Evolutionary conservation across 2,329 filamentous ascomycete species (phyloP), one percentile per base, ranked within the genome.

Genomic region (Colletotrichum sp.): DNA sequence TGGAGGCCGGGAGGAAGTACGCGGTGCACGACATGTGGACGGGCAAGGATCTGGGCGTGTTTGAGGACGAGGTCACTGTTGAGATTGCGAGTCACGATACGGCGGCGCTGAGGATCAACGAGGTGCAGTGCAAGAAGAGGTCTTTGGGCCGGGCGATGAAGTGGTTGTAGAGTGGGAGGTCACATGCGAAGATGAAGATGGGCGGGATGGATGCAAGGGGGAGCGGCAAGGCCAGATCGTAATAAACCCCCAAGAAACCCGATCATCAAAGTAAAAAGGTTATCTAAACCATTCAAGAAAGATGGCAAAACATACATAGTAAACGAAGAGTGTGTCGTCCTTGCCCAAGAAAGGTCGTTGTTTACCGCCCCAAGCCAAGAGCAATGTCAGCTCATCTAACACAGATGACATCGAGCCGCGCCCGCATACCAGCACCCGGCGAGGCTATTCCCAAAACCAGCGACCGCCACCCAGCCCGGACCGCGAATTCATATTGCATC

Each of bases 1-100:
- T 89, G 13, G 64, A 76, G 16, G 71, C 69, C 1, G 73, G 75
- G 4, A 79, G 76, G 30, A 78, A 78, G 9, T 88, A 87, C 67
- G 78, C 82, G 3, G 85, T 89, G 2, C 83, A 82, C 5, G 84
- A 90, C 79, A 85, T 87, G 76, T 90, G 88, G 87, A 87, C 82
- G 2, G 87, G 85, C 5, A 77, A 84, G 75, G 81, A 82, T 56
- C 63, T 89, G 16, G 84, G 87, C 4, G 81, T 78, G 36, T 80
- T 84, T n/a, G 77, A 75, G 56, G 79, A 79, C 8, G 79, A 79
- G 18, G 78, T 84, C 38, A 78, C 74, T 5, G 75, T 81, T 13
- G 76, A 80, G 5, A 78, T 86, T 7, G 79, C 76, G 38, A 77
- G 79, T 18, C 85, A 86, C 77, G 85, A 86, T 72, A 85, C 83